Conservation (phyloP, 2,329 filamentous ascomycete genomes). For the Sporothrix pallida region DNA sequence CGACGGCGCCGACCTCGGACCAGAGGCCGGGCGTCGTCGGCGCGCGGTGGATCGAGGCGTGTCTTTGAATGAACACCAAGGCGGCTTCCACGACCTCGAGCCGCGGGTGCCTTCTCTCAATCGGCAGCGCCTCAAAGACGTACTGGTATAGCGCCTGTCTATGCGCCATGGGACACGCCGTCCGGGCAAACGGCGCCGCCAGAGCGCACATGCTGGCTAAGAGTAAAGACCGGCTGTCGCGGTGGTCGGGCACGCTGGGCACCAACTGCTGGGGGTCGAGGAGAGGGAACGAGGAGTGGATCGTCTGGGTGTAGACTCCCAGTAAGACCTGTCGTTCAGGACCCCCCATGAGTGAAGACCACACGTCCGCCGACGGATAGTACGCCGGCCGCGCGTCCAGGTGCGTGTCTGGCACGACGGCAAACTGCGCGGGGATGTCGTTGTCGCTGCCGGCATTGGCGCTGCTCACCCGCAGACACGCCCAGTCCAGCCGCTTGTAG, state of each 20-base stretch:
- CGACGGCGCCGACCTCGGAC: background rate
- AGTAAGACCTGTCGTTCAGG: background rate
- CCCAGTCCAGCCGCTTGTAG: slow-evolving; percentile 14
- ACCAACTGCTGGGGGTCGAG: background rate
- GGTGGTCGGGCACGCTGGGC: background rate
- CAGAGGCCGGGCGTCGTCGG: background rate
- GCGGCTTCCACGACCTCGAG: background rate
- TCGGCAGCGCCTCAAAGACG: slow-evolving; percentile 4
- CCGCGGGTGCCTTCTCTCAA: background rate
- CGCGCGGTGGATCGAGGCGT: slow-evolving; percentile 1
- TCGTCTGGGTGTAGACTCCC: background rate
- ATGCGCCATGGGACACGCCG: background rate
- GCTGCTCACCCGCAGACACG: background rate
- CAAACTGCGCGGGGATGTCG: slow-evolving; percentile 6
- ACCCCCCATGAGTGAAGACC: background rate
- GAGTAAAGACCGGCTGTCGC: background rate
- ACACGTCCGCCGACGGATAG: background rate
- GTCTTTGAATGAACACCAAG: background rate
- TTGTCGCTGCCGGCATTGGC: background rate
- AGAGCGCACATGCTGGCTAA: slow-evolving; percentile 2
- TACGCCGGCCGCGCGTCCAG: slow-evolving; percentile 11
- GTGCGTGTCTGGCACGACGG: slow-evolving; percentile 10
- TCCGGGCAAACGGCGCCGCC: background rate
- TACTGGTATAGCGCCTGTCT: background rate
- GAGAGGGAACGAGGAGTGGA: background rate